These are phyloP conservation scores for Stereocaulon alpinum DNA, from an alignment of 495 filamentous ascomycete genomes.

Conservation along the genomic window DNA sequence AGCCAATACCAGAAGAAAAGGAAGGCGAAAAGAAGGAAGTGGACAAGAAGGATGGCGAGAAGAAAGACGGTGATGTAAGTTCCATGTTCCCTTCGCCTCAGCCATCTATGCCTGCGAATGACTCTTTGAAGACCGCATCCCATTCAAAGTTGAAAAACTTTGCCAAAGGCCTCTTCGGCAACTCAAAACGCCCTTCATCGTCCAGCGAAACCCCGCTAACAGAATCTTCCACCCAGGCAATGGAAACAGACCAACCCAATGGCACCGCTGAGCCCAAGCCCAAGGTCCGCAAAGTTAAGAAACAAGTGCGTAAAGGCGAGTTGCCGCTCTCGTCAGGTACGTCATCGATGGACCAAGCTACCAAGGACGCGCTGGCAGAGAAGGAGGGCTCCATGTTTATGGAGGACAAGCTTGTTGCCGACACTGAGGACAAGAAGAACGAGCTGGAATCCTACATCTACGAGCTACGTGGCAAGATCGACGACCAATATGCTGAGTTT, in stretches of 20 bases:
- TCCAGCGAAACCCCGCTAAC: conserved; percentile 23
- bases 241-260: conserved; percentile 70
- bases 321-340: conserved; percentile 79
- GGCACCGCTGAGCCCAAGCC: conserved; percentile 64
- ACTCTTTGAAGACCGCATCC: conserved; percentile 14
- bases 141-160: conserved; percentile 20
- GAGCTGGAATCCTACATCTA: conserved; percentile 97
- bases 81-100: neutral
- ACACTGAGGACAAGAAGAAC: conserved; percentile 99
- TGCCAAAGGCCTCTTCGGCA: conserved; percentile 19
- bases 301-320: conserved; percentile 97
- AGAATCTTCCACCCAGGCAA: conserved; percentile 49
- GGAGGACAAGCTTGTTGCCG: conserved; percentile 96
- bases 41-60: conserved; percentile 35
- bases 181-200: conserved; percentile 15
- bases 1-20: conserved; percentile 58
- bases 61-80: conserved; percentile 69
- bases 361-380: conserved; percentile 60
- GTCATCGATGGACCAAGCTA: conserved; percentile 57
- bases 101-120: conserved; percentile 3
- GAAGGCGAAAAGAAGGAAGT: conserved; percentile 35
- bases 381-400: conserved; percentile 84
- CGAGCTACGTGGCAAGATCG: conserved; percentile 85
- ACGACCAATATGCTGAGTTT: conserved; percentile 80
- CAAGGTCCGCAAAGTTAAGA: conserved; percentile 98